These are phyloP conservation scores for Buxus sempervirens DNA, from an alignment of 164 flowering plant species.

Conservation along the genomic window DNA sequence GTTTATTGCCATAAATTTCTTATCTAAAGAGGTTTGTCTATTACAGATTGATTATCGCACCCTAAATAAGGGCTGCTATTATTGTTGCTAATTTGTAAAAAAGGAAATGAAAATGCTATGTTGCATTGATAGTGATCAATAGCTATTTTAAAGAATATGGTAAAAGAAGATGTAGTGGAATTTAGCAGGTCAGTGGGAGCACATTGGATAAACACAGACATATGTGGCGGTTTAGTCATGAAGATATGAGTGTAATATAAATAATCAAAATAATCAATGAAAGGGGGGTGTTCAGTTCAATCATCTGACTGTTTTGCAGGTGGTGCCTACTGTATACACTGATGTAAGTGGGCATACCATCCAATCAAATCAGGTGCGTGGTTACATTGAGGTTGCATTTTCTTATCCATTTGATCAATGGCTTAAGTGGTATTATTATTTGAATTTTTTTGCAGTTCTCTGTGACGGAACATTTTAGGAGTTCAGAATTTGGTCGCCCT, in stretches of 20 bases:
- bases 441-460: slow-evolving; percentile 67
- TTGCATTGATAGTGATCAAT: too few species aligned
- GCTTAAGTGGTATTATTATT: slow-evolving; percentile 5
- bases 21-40: too few species aligned
- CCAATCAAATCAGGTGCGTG: slow-evolving; percentile 81
- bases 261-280: neutral
- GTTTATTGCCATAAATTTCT: too few species aligned
- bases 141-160: too few species aligned
- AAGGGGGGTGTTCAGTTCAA: neutral
- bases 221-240: too few species aligned
- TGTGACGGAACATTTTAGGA: slow-evolving; percentile 76
- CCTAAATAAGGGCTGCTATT: too few species aligned
- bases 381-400: neutral
- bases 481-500: slow-evolving; percentile 49
- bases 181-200: too few species aligned
- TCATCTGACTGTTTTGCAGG: slow-evolving; percentile 38
- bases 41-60: too few species aligned
- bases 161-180: too few species aligned
- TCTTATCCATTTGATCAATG: neutral
- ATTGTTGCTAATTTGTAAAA: too few species aligned
- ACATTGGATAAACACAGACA: too few species aligned
- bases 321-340: slow-evolving; percentile 78
- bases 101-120: too few species aligned
- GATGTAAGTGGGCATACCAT: slow-evolving; percentile 58
- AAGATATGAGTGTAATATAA: neutral